Conservation (phyloP, 768 basidiomycete species). For the Tephrocybe sp. region DNA sequence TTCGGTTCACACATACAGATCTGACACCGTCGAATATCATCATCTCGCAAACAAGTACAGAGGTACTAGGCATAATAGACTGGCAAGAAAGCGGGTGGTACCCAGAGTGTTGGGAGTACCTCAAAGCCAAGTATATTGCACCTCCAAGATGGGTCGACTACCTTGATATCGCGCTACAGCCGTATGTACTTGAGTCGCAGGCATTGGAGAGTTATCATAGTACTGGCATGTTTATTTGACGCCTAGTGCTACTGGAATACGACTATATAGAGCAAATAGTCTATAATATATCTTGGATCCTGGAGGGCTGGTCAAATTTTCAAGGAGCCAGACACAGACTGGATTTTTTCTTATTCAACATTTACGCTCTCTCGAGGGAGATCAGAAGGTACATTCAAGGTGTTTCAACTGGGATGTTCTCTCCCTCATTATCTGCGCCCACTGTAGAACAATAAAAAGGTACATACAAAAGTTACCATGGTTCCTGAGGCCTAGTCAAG, state of each 20-base stretch:
- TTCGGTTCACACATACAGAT: conserved; percentile 3
- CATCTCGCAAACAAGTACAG: conserved; percentile 1
- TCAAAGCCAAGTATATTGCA: conserved; percentile 5
- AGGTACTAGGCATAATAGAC: conserved; percentile 18
- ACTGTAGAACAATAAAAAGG: no score
- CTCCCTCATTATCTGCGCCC: no score
- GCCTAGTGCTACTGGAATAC: background rate
- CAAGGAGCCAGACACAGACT: no score
- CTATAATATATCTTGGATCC: no score
- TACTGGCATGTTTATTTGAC: no score
- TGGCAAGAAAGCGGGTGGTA: conserved; percentile 19
- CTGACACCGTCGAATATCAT: background rate
- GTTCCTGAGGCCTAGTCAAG: no score
- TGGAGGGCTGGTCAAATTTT: no score
- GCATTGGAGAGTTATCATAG: background rate
- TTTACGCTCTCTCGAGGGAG: no score
- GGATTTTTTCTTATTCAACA: no score
- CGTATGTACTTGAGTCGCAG: background rate
- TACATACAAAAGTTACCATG: no score
- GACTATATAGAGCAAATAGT: background rate
- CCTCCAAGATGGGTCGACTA: background rate
- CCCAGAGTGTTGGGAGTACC: conserved; percentile 18
- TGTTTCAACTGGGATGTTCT: no score
- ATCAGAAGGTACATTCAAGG: no score
- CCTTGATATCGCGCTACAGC: background rate